phyloP scores from a whole-genome alignment of 2,329 filamentous ascomycete species.

The Clonostachys solani region DNA sequence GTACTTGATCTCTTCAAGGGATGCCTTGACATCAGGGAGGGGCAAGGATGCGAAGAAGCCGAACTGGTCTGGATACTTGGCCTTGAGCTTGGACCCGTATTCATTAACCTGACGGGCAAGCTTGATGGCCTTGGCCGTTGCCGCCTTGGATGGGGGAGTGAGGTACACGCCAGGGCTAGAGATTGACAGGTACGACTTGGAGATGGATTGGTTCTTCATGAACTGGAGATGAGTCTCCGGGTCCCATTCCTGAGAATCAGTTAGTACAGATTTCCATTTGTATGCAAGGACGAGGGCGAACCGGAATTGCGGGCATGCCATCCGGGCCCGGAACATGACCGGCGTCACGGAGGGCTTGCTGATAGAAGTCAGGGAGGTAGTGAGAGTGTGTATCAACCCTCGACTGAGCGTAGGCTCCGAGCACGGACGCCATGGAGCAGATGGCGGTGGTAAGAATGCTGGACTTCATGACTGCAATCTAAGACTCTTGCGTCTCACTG shows the following conservation, averaged over 20 bases:
- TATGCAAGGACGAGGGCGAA: conserved; percentile 2
- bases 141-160: conserved; percentile 8
- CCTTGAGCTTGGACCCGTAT: conserved; percentile 10
- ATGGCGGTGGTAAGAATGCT: too few species aligned
- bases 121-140: conserved; percentile 8
- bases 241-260: conserved; percentile 4
- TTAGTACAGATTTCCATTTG: neutral
- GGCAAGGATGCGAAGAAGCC: conserved; percentile 51
- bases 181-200: conserved; percentile 12
- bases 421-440: too few species aligned
- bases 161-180: conserved; percentile 13
- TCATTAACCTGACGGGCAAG: conserved; percentile 12
- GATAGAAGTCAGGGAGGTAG: conserved; percentile 14
- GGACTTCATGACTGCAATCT: too few species aligned
- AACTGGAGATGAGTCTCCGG: conserved; percentile 9
- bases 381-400: conserved; percentile 16
- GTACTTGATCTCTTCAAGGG: conserved; percentile 40
- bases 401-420: neutral
- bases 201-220: conserved; percentile 11
- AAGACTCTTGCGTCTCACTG: too few species aligned
- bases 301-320: conserved; percentile 15
- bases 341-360: conserved; percentile 10
- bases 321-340: conserved; percentile 14
- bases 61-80: conserved; percentile 16
- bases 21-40: conserved; percentile 40